Evolutionary conservation across 805 yeast species (phyloP).

Genomic region (Gaillardinia entomophila): DNA sequence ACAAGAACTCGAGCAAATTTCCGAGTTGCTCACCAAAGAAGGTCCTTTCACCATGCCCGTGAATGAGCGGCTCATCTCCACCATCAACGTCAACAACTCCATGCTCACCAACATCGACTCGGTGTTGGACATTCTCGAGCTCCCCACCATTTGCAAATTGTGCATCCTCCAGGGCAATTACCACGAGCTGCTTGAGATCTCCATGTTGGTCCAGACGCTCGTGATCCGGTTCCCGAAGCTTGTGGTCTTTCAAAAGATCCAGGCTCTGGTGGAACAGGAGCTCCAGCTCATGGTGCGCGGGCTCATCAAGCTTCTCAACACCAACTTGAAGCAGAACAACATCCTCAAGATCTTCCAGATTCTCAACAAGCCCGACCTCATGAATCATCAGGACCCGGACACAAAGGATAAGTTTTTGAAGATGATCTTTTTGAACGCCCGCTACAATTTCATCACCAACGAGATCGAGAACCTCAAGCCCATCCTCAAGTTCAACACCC

Average conservation of each 20-base stretch:
- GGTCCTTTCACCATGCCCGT: conserved; percentile 1
- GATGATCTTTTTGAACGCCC: conserved; percentile 58
- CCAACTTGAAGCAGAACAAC: conserved; percentile 74
- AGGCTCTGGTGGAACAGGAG: conserved; percentile 48
- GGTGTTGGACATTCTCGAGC: conserved; percentile 70
- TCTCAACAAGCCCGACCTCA: conserved; percentile 58
- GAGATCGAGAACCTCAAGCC: conserved; percentile 59
- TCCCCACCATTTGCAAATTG: conserved; percentile 78
- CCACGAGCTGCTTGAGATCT: conserved; percentile 82
- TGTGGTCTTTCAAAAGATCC: conserved; percentile 44
- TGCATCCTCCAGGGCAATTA: conserved; percentile 84
- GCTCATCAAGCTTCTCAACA: conserved; percentile 60
- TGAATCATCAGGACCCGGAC: conserved; percentile 3
- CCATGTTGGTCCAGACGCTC: conserved; percentile 65
- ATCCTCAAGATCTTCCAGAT: conserved; percentile 75
- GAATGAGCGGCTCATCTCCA: conserved; percentile 14
- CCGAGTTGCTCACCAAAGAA: conserved; percentile 7
- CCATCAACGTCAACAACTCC: conserved; percentile 19
- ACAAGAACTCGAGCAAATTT: conserved; percentile 8
- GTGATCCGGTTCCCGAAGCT: conserved; percentile 63
- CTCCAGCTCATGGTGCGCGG: conserved; percentile 64
- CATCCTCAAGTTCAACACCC: conserved; percentile 44
- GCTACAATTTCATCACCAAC: conserved; percentile 59
- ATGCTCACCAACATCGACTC: conserved; percentile 62
- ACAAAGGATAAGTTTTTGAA: conserved; percentile 26